Conservation (phyloP, 78 protist species). For the Polysphondylium violaceum region DNA sequence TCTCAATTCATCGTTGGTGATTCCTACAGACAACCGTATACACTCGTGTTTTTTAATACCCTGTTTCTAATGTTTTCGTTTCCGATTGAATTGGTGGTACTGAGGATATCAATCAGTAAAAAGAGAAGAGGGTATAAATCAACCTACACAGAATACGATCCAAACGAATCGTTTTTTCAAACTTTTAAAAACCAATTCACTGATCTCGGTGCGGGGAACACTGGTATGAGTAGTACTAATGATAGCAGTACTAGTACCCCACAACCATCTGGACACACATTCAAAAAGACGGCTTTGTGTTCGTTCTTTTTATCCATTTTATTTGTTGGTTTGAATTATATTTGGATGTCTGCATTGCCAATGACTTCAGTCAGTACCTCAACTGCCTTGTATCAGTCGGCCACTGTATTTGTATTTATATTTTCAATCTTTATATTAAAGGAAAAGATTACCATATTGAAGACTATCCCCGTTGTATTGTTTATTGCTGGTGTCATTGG, state of each 20-base stretch:
- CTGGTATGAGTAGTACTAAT: no score
- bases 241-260: neutral
- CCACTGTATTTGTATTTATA: constrained; percentile 32
- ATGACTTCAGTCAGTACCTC: constrained; percentile 53
- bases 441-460: constrained; percentile 27
- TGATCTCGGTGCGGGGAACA: no score
- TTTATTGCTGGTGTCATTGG: constrained; percentile 66
- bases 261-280: neutral
- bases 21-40: neutral
- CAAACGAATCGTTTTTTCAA: neutral
- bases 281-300: neutral
- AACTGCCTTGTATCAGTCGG: constrained; percentile 46
- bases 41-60: neutral
- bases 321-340: constrained; percentile 40
- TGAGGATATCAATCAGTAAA: neutral
- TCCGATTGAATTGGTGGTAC: neutral
- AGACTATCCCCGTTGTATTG: neutral
- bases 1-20: constrained; percentile 3
- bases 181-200: neutral
- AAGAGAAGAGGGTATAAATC: neutral
- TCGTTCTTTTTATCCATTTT: constrained; percentile 25
- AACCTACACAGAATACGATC: neutral
- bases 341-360: constrained; percentile 52
- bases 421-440: constrained; percentile 55
- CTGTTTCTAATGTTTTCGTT: neutral